Evolutionary conservation across 2,329 filamentous ascomycete genomes (phyloP).

Genomic region (Verticillium albo-atrum): DNA sequence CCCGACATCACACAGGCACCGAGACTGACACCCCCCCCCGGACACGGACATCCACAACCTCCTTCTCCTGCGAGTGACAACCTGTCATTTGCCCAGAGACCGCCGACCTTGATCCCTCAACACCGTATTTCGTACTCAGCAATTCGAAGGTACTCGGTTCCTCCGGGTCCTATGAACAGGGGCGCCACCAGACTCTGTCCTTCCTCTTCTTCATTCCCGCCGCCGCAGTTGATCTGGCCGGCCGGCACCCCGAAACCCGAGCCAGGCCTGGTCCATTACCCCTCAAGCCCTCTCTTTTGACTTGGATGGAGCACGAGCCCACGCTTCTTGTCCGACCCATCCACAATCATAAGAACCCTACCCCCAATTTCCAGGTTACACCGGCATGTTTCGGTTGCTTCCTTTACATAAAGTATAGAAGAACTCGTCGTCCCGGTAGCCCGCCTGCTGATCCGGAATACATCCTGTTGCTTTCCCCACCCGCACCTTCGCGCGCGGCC

Average conservation of each 20-base stretch:
- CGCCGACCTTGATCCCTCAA: not conserved
- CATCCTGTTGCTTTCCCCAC: not conserved
- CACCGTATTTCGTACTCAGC: not conserved
- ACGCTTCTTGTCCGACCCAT: not conserved
- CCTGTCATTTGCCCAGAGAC: not conserved
- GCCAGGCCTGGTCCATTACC: not conserved
- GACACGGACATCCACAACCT: not conserved
- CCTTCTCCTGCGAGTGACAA: not conserved
- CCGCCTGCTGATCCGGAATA: not conserved
- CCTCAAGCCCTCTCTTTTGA: not conserved
- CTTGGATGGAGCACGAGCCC: not conserved
- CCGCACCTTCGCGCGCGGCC: not conserved
- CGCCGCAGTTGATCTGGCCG: not conserved
- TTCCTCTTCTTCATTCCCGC: not conserved
- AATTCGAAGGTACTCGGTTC: not conserved
- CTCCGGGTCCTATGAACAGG: not conserved
- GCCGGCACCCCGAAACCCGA: not conserved
- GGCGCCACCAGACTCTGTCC: not conserved
- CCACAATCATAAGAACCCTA: not conserved
- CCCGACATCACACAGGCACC: not conserved
- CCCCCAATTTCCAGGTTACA: constrained; percentile 20
- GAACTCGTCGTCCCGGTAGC: not conserved
- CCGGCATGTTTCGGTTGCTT: constrained; percentile 29
- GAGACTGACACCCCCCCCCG: not conserved
- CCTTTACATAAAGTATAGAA: constrained; percentile 5